A percentile compares a stretch with the other conserved stretches of the same genome.
phyloP scores from a whole-genome alignment of 1,139 yeast species.

The Suhomyces chickasaworum region DNA sequence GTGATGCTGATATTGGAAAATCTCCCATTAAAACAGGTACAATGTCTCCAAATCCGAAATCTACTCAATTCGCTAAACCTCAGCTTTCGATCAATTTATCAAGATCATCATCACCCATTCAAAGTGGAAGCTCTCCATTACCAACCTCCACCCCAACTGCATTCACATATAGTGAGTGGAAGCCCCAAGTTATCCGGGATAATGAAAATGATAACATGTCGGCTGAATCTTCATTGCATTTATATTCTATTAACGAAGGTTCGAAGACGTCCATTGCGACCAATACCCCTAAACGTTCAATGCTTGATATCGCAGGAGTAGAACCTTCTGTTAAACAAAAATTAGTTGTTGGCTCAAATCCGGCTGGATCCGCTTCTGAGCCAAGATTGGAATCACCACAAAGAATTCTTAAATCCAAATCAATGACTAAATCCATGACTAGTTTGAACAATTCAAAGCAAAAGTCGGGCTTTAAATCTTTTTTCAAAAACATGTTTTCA shows the following conservation, averaged over 20 bases:
- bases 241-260: slow-evolving; percentile 13
- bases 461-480: slow-evolving; percentile 14
- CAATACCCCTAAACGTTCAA: slow-evolving; percentile 14
- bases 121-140: slow-evolving; percentile 5
- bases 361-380: slow-evolving; percentile 14
- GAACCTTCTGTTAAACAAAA: not conserved
- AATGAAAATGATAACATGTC: slow-evolving; percentile 7
- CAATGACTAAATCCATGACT: slow-evolving; percentile 10
- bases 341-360: slow-evolving; percentile 12
- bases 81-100: not conserved
- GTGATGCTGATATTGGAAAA: slow-evolving; percentile 3
- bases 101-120: slow-evolving; percentile 3
- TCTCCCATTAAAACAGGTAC: slow-evolving; percentile 8
- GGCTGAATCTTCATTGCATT: slow-evolving; percentile 12
- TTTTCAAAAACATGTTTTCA: slow-evolving; percentile 12
- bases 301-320: slow-evolving; percentile 21
- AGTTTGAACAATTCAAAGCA: slow-evolving; percentile 7
- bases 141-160: slow-evolving; percentile 14
- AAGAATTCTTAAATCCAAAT: slow-evolving; percentile 8
- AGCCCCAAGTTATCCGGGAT: slow-evolving; percentile 6
- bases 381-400: slow-evolving; percentile 11
- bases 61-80: not conserved
- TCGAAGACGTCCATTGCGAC: slow-evolving; percentile 9
- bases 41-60: slow-evolving; percentile 5
- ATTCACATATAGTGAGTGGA: slow-evolving; percentile 5